Base-by-base conservation (phyloP, 768 basidiomycete species). In the Hydnomerulius pinastri region DNA sequence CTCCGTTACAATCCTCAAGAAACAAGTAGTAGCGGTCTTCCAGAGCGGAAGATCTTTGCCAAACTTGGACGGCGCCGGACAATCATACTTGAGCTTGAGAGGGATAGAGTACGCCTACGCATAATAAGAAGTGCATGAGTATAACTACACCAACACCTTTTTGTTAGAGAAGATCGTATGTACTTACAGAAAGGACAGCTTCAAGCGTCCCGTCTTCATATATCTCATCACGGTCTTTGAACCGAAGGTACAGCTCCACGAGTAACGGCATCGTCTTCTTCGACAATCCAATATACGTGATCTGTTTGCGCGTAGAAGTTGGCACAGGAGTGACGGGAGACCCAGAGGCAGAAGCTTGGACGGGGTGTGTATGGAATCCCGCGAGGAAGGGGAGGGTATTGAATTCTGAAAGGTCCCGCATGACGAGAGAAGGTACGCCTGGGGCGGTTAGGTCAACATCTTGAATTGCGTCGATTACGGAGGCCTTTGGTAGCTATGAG, bases 11-110 rank as follows among this genome's bases (percentile, higher is more conserved):
- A 91, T 77, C 12, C 75, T 74, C 60, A 94, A 72, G 68, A 92
- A 92, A 60, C 77, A 84, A 12, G 76, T 80, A 2, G 89, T 92
- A n/a, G 93, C 95, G 0, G 92, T 94, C 71, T 94, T 95, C 96
- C 96, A 98, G 3, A 99, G 71, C 0, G 95, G 93, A 18, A 69
- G 71, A 60, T 95, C 96, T 46, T 90, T 86, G 2, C 91, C 92
- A 62, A 83, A 92, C 63, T 87, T 93, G 33, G 88, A 92, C 0
- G 96, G 81, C 0, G 89, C 73, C 0, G 96, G 95, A 66, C 95
- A 97, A 29, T 96, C 92, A 56, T 98, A 96, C 69, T 95, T 95
- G 55, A 98, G 73, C 62, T 94, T 93, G 65, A 98, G 83, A 2
- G 96, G 94, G 28, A 96, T 86, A 4, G 90, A 82, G 59, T 90